Percentiles rank a stretch among this genome's conserved stretches.
Conservation (phyloP, 371 early-diverging fungal genomes). For the Chytridium lagenaria region DNA sequence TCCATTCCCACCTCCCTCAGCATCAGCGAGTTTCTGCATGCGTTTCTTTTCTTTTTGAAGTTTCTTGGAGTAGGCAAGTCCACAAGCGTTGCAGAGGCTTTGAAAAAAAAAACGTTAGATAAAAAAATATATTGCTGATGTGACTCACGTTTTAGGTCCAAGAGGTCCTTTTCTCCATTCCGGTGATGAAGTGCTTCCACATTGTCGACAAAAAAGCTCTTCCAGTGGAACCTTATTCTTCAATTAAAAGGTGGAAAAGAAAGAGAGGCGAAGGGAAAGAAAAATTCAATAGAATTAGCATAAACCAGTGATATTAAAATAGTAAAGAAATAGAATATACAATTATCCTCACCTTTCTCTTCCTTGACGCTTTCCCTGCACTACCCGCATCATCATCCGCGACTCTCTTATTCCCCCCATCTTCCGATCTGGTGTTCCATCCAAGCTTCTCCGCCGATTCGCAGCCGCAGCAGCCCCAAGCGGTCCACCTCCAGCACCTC, state of each 20-base stretch:
- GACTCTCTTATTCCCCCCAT: too few species aligned
- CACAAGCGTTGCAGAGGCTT: slow-evolving; percentile 49
- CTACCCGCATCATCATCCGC: too few species aligned
- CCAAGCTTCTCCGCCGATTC: too few species aligned
- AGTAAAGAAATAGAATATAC: too few species aligned
- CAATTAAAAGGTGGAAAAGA: too few species aligned
- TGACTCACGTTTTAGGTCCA: slow-evolving; percentile 48
- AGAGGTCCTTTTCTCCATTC: slow-evolving; percentile 51
- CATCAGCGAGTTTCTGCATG: neutral
- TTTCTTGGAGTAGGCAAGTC: slow-evolving; percentile 36
- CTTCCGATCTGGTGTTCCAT: too few species aligned
- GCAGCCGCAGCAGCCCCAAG: too few species aligned
- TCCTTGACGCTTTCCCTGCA: neutral
- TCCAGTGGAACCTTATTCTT: slow-evolving; percentile 27
- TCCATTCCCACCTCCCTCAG: neutral
- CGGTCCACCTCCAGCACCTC: neutral
- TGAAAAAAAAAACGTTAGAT: neutral
- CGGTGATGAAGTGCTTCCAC: slow-evolving; percentile 46
- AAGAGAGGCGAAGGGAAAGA: too few species aligned
- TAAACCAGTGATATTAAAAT: too few species aligned
- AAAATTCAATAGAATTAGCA: too few species aligned
- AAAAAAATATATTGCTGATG: too few species aligned
- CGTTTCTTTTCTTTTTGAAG: slow-evolving; percentile 26
- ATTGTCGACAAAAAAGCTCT: slow-evolving; percentile 50
- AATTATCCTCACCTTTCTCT: too few species aligned